Evolutionary conservation across 306 rosid genomes (phyloP).

Genomic region (Astragalus glycyphyllos): DNA sequence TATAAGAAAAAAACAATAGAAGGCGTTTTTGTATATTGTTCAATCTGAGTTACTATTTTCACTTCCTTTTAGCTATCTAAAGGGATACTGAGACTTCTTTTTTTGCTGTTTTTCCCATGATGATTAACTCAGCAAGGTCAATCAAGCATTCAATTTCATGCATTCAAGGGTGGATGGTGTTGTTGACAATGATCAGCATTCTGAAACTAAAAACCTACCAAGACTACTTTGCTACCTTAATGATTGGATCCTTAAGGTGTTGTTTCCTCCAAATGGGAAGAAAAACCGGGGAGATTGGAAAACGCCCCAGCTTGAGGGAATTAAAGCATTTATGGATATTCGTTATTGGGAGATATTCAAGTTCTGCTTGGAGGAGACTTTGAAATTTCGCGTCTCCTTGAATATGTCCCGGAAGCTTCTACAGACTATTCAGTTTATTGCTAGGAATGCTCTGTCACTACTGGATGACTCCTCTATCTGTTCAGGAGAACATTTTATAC

Average conservation of each 20-base stretch:
- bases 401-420: slow-evolving; percentile 70
- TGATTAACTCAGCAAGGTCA: slow-evolving; percentile 74
- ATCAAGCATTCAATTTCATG: slow-evolving; percentile 68
- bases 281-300: slow-evolving; percentile 44
- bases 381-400: slow-evolving; percentile 55
- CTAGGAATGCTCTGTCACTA: slow-evolving; percentile 54
- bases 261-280: slow-evolving; percentile 69
- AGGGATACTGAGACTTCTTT: neutral
- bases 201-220: slow-evolving; percentile 64
- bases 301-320: slow-evolving; percentile 46
- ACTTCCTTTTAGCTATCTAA: neutral
- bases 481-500: slow-evolving; percentile 40
- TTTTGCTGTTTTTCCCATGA: slow-evolving; percentile 11
- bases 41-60: neutral
- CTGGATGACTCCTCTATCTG: slow-evolving; percentile 40
- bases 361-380: slow-evolving; percentile 72
- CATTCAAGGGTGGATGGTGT: slow-evolving; percentile 47
- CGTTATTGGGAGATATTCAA: slow-evolving; percentile 86
- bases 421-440: slow-evolving; percentile 57
- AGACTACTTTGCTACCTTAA: slow-evolving; percentile 62
- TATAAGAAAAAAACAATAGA: too few relatives aligned
- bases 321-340: slow-evolving; percentile 63
- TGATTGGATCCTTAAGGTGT: slow-evolving; percentile 78
- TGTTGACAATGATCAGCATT: slow-evolving; percentile 41
- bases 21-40: too few relatives aligned